Evolutionary conservation across 495 filamentous ascomycete genomes (phyloP), one percentile per base, ranked within the genome.

Genomic region (Penicillium cosmopolitanum): DNA sequence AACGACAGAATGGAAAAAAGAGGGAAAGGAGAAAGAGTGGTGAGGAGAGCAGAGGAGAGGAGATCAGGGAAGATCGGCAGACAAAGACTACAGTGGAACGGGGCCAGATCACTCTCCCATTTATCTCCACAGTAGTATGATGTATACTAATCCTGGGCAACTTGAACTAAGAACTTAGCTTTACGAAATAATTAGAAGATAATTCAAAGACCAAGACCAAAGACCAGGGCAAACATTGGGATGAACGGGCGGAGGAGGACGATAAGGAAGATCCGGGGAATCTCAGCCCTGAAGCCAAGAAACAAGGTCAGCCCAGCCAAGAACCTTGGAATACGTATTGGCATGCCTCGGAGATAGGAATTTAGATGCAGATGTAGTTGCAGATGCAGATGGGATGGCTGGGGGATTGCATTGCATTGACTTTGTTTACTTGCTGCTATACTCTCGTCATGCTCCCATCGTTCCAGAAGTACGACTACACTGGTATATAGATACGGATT

Each of bases 181-280:
- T 23, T 4, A 23, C 23, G 23, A 23, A 23, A 23, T 4, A 23
- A 23, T 23, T 4, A 23, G 23, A 23, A 23, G 23, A 23, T 23
- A 4, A 23, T 23, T 23, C 23, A 23, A 23, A 23, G 23, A 23
- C 23, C 23, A 23, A 23, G 23, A 23, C 23, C 23, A 23, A 23
- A 23, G 23, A 23, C 23, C 23, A 23, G 23, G 23, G 2, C 23
- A 23, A 23, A 23, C 23, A 23, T 23, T 4, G 36, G 36, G 6
- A 38, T 38, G 36, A 13, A 38, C 35, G 19, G 19, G 33, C 4
- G 18, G 46, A 50, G 21, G 33, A 42, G 21, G 25, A 25, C 25
- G 54, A 57, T 58, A 46, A 55, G 25, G 52, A 58, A 61, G 62
- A 67, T 65, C 59, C 53, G 65, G 65, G 65, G 62, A 3, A 23